Conservation (phyloP, 2,329 filamentous ascomycete species). For the Nothomitra cinnamomea region DNA sequence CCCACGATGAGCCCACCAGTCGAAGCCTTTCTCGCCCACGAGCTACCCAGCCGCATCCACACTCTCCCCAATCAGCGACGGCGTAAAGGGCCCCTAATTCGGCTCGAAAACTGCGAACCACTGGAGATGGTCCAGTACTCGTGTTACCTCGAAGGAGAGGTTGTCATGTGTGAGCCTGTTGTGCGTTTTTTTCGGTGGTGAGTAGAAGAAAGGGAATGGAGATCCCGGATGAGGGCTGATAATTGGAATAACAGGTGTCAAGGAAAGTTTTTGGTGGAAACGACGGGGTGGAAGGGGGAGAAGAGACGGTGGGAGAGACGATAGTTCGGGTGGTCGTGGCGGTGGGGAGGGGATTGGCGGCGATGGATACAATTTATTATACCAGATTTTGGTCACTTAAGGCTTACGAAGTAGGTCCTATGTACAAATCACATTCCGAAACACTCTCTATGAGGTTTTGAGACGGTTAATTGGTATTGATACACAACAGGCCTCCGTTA, state of each 20-base stretch:
- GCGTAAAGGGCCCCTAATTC: conserved; percentile 33
- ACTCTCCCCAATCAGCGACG: conserved; percentile 31
- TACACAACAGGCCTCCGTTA: too few species aligned
- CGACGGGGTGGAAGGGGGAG: conserved; percentile 24
- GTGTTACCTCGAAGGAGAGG: conserved; percentile 34
- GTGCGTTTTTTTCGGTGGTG: conserved; percentile 41
- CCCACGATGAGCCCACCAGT: conserved; percentile 36
- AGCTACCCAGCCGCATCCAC: conserved; percentile 34
- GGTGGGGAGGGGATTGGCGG: too few species aligned
- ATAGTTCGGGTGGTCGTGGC: neutral
- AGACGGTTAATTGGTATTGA: too few species aligned
- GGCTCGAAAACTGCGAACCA: conserved; percentile 37
- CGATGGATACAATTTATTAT: too few species aligned
- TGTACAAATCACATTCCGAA: too few species aligned
- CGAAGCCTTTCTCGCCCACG: conserved; percentile 33
- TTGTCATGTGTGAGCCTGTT: conserved; percentile 37
- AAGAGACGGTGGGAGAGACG: neutral
- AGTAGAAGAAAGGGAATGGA: conserved; percentile 16
- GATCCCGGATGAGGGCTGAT: neutral
- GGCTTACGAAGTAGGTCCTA: too few species aligned
- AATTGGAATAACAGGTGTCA: conserved; percentile 25
- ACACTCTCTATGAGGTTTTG: too few species aligned
- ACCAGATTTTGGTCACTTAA: too few species aligned
- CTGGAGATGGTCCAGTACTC: conserved; percentile 44
- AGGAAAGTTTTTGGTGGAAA: conserved; percentile 41